A percentile compares a stretch with the other conserved stretches of the same genome.
Evolutionary conservation across 2,329 filamentous ascomycete genomes (phyloP).

Genomic region (Hymenoscyphus fructigenus): DNA sequence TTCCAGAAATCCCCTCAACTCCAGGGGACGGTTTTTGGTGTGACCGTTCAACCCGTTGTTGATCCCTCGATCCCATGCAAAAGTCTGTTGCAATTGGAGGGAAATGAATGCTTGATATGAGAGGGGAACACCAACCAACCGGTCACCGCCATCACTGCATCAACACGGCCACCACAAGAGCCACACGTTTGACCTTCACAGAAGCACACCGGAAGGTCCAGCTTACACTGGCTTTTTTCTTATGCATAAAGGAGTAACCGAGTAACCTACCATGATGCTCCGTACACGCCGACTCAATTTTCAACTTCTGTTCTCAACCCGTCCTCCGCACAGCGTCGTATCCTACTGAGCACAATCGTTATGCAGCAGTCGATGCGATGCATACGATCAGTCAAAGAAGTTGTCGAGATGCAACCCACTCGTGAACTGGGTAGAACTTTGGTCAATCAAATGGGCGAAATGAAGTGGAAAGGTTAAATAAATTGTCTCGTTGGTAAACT

Average conservation of each 20-base stretch:
- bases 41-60: neutral
- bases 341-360: neutral
- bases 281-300: neutral
- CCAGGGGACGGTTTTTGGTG: neutral
- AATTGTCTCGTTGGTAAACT: neutral
- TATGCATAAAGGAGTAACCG: constrained; percentile 2
- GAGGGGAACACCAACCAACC: constrained; percentile 2
- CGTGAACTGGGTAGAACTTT: neutral
- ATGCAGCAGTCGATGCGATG: neutral
- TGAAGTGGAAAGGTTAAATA: constrained; percentile 9
- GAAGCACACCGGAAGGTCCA: neutral
- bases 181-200: neutral
- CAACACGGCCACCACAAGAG: neutral
- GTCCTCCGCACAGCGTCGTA: neutral
- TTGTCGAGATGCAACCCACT: neutral
- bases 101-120: constrained; percentile 17
- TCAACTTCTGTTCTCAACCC: neutral
- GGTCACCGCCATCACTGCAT: neutral
- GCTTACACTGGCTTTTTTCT: neutral
- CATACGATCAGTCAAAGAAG: neutral
- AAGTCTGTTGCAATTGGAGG: neutral
- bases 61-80: neutral
- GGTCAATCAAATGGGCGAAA: neutral
- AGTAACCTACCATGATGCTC: neutral
- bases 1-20: neutral